phyloP scores from a whole-genome alignment of 768 basidiomycete species.

The Gautieria morchelliformis region DNA sequence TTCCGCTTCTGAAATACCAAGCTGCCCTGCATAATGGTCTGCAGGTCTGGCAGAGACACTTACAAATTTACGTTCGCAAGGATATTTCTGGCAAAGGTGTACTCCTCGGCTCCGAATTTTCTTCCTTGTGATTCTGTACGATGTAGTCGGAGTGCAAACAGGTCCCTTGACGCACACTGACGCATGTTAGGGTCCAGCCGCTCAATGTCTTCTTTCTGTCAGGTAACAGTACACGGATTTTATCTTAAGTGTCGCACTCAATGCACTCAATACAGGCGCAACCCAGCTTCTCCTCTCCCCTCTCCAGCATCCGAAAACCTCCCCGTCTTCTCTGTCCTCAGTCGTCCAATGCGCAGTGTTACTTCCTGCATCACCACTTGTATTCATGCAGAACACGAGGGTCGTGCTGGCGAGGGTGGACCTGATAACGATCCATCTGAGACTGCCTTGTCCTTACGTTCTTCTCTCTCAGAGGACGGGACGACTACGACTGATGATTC shows the following conservation, averaged over 20 bases:
- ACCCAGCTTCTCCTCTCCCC: constrained; percentile 18
- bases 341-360: constrained; percentile 26
- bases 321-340: constrained; percentile 1
- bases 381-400: constrained; percentile 60
- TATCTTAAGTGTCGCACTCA: background rate
- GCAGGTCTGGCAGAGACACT: too few species aligned
- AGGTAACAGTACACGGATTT: too few species aligned
- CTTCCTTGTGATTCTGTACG: too few species aligned
- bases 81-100: too few species aligned
- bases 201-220: too few species aligned
- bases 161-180: too few species aligned
- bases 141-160: too few species aligned
- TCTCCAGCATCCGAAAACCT: constrained; percentile 20
- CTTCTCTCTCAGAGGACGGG: constrained; percentile 13
- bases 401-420: constrained; percentile 31
- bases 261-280: background rate
- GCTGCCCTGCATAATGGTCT: too few species aligned
- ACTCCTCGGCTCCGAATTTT: too few species aligned
- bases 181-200: too few species aligned
- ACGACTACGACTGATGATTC: background rate
- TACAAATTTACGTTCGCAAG: too few species aligned
- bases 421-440: constrained; percentile 11
- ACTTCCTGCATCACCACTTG: constrained; percentile 52
- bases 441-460: background rate
- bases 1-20: too few species aligned